Percentiles rank a stretch among this genome's conserved stretches.
phyloP scores from a whole-genome alignment of 495 filamentous ascomycete species.

The Neurospora cerealis region DNA sequence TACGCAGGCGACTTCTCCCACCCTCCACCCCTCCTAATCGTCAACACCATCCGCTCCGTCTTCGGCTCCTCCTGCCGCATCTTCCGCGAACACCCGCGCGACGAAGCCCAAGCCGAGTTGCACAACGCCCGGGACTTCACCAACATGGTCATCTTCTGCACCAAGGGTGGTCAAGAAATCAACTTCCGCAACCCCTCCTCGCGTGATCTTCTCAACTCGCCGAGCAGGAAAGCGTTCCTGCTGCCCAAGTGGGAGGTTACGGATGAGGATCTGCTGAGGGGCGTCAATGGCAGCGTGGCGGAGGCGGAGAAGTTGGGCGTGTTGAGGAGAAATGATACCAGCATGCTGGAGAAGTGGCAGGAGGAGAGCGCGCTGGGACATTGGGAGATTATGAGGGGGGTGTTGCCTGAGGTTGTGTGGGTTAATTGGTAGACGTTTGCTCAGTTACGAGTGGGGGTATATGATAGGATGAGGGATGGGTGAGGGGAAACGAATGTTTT shows the following conservation, averaged over 20 bases:
- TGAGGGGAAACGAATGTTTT: neutral
- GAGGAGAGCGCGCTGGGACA: slow-evolving; percentile 67
- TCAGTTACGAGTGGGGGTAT: no score
- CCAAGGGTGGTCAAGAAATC: slow-evolving; percentile 34
- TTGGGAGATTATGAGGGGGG: slow-evolving; percentile 84
- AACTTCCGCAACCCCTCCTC: slow-evolving; percentile 57
- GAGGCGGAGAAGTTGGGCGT: slow-evolving; percentile 30
- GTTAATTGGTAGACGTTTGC: slow-evolving; percentile 60
- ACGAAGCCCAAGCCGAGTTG: slow-evolving; percentile 22
- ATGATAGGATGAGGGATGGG: no score
- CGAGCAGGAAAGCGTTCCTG: slow-evolving; percentile 54
- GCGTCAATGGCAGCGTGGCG: slow-evolving; percentile 9
- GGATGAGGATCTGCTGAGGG: slow-evolving; percentile 17
- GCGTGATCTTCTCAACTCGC: slow-evolving; percentile 54
- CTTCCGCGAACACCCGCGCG: slow-evolving; percentile 62
- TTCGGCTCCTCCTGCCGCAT: slow-evolving; percentile 65
- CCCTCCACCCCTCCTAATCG: slow-evolving; percentile 60
- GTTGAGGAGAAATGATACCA: slow-evolving; percentile 46
- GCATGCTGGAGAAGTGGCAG: slow-evolving; percentile 57
- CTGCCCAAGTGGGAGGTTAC: slow-evolving; percentile 65
- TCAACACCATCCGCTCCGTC: slow-evolving; percentile 59
- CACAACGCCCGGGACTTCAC: slow-evolving; percentile 59
- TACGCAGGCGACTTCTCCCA: slow-evolving; percentile 87
- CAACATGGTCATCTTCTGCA: slow-evolving; percentile 80
- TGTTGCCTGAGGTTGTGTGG: slow-evolving; percentile 73